Base-by-base conservation (phyloP, 1,284 basidiomycete genomes). In the Rhodotorula sp. region DNA sequence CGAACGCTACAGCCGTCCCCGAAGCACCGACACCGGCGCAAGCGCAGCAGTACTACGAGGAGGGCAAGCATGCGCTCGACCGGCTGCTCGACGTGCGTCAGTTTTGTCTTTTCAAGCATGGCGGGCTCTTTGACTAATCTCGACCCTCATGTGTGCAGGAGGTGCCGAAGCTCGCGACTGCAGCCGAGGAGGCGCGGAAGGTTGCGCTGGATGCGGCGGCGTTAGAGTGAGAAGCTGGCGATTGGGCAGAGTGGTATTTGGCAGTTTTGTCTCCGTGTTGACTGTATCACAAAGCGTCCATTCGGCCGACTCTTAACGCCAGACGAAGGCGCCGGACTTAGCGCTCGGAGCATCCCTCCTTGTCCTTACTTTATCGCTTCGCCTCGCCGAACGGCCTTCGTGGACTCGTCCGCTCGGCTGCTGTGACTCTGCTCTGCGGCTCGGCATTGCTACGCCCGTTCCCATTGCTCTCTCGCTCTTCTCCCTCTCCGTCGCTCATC, bases 131-230 rank as follows among this genome's bases (percentile, higher is more conserved):
- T 7, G 22, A 29, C 34, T n/a, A n/a, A 32, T 36, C 37, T 41
- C n/a, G 37, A 21, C 6, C 9, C 5, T 22, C 25, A 13, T 25
- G 10, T 6, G 1, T 17, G 48, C 60, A 74, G 72, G 62, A 65
- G n/a, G 59, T 71, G 19, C 69, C 66, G 25, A 57, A 48, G 21
- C 66, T 74, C 25, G 53, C 48, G 1, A 63, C 61, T 3, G 72
- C 65, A 8, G 72, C 72, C 9, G 72, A 71, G 27, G 58, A 67
- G 41, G 69, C 72, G 9, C 70, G 63, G 3, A 41, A 68, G 59
- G 69, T 69, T 9, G 69, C 72, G 13, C 29, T 67, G 29, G 72
- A 74, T 34, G 70, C 72, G 29, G 62, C 63, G 12, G 48, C 54
- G 3, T 37, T 72, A 27, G 36, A 48, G 7, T 72, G 62, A 69